Base-by-base conservation (phyloP, 2,329 filamentous ascomycete genomes). In the Coniella lustricola region DNA sequence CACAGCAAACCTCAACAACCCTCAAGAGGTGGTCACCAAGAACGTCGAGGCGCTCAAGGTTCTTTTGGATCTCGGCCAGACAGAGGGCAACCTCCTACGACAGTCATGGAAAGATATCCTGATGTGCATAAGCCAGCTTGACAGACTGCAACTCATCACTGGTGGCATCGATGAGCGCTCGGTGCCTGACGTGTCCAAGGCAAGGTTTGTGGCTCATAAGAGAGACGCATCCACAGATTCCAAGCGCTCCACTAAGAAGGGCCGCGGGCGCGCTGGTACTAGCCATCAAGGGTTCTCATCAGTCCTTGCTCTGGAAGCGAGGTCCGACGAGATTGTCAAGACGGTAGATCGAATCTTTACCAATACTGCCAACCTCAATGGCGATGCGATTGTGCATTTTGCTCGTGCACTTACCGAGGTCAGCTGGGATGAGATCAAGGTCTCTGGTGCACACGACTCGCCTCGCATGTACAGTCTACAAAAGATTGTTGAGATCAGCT, bases 361-460 rank as follows among this genome's bases (percentile, higher is more conserved):
- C 41, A 95, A 94, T 62, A 97, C 93, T 0, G 91, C 90, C 8
- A 90, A 94, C 58, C 76, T 98, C 2, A 90, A 87, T 4, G 90
- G 90, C 51, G 90, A 96, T 56, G 90, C 91, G 3, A 98, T 98
- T 60, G 87, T 97, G 1, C 85, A 95, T 64, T 98, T 98, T 64
- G 91, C 95, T 44, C 83, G 84, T 48, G 90, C 93, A 0, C 70
- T 98, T 50, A 95, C 88, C 7, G 90, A 96, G 63, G 91, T 98
- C 56, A 97, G 91, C 66, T 97, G 93, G 93, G 91, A 97, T 61
- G 93, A 98, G 66, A 98, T 98, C 61, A 91, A 94, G 63, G 95
- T 93, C 3, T 97, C 93, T 0, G 93, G 93, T 0, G 88, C 91
- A 49, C 96, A 91, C 61, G 93, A 98, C 52, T 94, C 89, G 18